These are phyloP conservation scores for Leptographium lundbergii DNA, from an alignment of 2,329 filamentous ascomycete species.

Conservation along the genomic window DNA sequence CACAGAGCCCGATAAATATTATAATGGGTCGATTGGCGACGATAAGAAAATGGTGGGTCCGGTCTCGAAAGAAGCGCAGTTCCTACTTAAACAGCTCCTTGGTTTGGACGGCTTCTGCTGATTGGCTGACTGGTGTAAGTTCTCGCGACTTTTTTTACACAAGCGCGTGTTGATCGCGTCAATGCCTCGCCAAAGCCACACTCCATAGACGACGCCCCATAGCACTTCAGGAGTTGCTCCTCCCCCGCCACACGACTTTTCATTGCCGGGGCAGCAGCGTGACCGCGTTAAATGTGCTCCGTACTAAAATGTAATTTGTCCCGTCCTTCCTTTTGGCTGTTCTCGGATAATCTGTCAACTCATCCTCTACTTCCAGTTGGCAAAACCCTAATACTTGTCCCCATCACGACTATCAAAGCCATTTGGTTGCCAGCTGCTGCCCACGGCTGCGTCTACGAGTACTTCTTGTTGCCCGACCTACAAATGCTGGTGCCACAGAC, in stretches of 20 bases:
- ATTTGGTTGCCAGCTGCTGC: neutral
- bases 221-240: slow-evolving; percentile 4
- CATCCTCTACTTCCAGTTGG: neutral
- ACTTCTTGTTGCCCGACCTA: neutral
- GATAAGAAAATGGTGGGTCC: slow-evolving; percentile 4
- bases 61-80: neutral
- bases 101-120: neutral
- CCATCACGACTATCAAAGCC: neutral
- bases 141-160: slow-evolving; percentile 4
- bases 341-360: neutral
- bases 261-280: neutral
- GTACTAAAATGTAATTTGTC: neutral
- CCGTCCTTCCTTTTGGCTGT: neutral
- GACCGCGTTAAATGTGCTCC: slow-evolving; percentile 5
- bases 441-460: neutral
- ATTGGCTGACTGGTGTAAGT: slow-evolving; percentile 10
- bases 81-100: neutral
- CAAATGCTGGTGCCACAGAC: neutral
- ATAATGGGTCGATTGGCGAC: neutral
- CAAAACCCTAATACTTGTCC: neutral
- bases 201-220: slow-evolving; percentile 5
- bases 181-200: neutral
- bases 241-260: slow-evolving; percentile 13
- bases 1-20: slow-evolving; percentile 1
- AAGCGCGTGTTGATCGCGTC: slow-evolving; percentile 10